Evolutionary conservation across 495 filamentous ascomycete species (phyloP), one percentile per base, ranked within the genome.

Genomic region (Friedmanniomyces simplex): DNA sequence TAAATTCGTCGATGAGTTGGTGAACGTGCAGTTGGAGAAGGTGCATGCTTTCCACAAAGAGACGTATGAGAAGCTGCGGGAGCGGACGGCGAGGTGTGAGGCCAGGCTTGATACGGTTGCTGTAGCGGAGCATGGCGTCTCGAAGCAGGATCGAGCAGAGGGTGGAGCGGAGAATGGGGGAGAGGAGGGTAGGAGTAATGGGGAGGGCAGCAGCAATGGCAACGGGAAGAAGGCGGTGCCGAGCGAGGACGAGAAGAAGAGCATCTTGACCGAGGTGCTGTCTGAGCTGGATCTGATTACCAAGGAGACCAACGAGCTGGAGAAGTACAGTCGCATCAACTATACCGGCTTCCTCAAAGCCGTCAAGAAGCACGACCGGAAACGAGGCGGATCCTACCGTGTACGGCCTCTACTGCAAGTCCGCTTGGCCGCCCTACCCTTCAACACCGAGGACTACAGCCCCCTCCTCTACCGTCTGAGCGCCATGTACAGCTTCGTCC

Each of bases 301-400:
- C 18, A 84, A 86, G 67, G 91, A 98, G 70, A 85, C 91, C 63
- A 94, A 85, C 68, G 87, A 95, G 71, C 75, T 98, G 57, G 88
- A 95, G 69, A 95, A 90, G 68, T 98, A 91, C 72, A 93, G 88
- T 67, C 88, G 86, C 24, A 84, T 96, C 71, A 98, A 98, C 70
- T 98, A 95, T 71, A 95, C 94, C 11, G 94, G 90, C 30, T 96
- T 97, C 68, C 78, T 96, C 62, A 98, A 98, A 75, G 94, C 95
- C 25, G 89, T 86, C 24, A 98, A 98, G 80, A 98, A 98, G 70
- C 93, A 98, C 72, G 93, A 98, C 67, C 84, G 93, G 48, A 91
- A 88, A 69, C 82, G 89, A 48, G 90, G 85, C 50, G 61, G 74
- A 69, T 42, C 73, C 11, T 96, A 96, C 72, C 88, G 85, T 65